Percentiles rank a stretch among this genome's conserved stretches.
These are phyloP conservation scores for Suillus fuscotomentosus DNA, from an alignment of 768 basidiomycete genomes.

Conservation along the genomic window DNA sequence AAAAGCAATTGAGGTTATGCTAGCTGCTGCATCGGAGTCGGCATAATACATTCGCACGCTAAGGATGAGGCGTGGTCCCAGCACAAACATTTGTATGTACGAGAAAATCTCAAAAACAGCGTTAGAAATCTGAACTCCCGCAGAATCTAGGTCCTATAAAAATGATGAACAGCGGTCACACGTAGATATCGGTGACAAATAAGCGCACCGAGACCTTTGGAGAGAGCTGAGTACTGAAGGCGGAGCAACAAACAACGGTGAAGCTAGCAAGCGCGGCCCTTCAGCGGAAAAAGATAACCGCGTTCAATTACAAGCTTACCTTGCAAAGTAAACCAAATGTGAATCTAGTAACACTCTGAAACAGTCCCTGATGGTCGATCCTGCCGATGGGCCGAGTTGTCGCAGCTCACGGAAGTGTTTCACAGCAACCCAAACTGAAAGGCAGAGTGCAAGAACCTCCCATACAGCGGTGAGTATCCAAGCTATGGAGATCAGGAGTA, in stretches of 20 bases:
- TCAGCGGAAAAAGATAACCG: neutral
- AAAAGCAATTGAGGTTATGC: neutral
- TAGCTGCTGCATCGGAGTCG: neutral
- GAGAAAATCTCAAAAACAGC: neutral
- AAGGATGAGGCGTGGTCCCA: slow-evolving; percentile 2
- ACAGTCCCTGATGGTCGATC: neutral
- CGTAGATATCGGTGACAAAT: neutral
- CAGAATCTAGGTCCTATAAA: neutral
- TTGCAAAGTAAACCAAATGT: neutral
- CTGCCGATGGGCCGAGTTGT: neutral
- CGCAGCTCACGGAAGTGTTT: neutral
- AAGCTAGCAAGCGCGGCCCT: neutral
- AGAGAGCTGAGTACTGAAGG: neutral
- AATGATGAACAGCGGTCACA: neutral
- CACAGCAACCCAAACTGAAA: neutral
- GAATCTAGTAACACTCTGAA: neutral
- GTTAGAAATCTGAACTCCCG: neutral
- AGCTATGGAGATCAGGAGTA: neutral
- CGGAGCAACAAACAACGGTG: neutral
- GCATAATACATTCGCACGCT: neutral
- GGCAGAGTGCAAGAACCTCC: neutral
- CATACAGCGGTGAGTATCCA: neutral
- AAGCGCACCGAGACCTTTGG: neutral
- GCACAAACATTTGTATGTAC: neutral
- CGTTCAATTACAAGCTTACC: neutral